Percentiles rank a stretch among this genome's conserved stretches.
phyloP scores from a whole-genome alignment of 768 basidiomycete genomes.

The Daedaleopsis nitida region DNA sequence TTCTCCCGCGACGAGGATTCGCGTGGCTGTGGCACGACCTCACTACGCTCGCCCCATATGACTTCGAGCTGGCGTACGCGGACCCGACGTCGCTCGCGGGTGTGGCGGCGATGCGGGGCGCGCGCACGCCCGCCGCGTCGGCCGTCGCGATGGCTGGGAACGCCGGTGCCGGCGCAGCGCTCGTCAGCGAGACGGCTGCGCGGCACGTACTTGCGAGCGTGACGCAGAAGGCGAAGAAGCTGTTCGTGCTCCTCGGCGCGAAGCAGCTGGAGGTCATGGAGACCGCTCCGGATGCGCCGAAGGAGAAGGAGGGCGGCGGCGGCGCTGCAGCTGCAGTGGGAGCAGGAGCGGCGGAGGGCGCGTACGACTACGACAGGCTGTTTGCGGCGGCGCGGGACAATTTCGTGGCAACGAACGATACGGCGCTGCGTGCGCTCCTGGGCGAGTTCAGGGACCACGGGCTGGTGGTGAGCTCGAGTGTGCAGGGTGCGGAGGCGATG shows the following conservation, averaged over 20 bases:
- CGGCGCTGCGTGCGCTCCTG: constrained; percentile 76
- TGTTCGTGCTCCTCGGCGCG: constrained; percentile 72
- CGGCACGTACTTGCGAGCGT: constrained; percentile 85
- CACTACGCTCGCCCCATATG: constrained; percentile 83
- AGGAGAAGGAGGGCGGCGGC: constrained; percentile 9
- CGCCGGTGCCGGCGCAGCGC: constrained; percentile 30
- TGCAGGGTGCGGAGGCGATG: constrained; percentile 57
- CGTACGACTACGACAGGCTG: constrained; percentile 64
- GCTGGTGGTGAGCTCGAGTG: constrained; percentile 61
- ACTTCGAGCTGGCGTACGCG: constrained; percentile 69
- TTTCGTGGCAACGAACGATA: constrained; percentile 89
- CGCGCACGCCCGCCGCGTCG: constrained; percentile 8
- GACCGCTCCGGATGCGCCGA: background rate
- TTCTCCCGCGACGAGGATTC: constrained; percentile 48
- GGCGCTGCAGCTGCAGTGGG: too few species aligned
- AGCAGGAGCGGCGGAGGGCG: constrained; percentile 49
- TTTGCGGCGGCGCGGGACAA: constrained; percentile 77
- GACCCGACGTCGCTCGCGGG: constrained; percentile 66
- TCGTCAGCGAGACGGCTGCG: constrained; percentile 76
- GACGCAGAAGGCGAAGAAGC: constrained; percentile 80
- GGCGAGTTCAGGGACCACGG: constrained; percentile 93
- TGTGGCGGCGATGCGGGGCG: constrained; percentile 36
- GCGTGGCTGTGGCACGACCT: constrained; percentile 89
- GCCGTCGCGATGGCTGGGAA: constrained; percentile 30
- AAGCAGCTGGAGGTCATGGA: constrained; percentile 66